These are phyloP conservation scores for Fusarium sulawesiense DNA, from an alignment of 2,329 filamentous ascomycete genomes.

Conservation along the genomic window DNA sequence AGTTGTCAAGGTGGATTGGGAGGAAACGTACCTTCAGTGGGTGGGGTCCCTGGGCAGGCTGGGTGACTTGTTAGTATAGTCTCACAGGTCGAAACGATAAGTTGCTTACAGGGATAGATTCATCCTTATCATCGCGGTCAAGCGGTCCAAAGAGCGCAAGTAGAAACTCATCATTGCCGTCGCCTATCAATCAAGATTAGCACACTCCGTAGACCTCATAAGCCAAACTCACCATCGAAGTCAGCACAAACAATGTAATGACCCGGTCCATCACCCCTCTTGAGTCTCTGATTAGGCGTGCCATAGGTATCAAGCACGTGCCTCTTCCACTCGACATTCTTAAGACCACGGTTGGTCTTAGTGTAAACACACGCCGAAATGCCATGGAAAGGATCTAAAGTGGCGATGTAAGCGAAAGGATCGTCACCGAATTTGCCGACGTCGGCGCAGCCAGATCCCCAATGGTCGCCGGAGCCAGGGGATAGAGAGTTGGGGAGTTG, in stretches of 20 bases:
- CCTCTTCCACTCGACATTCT: constrained; percentile 5
- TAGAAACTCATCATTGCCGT: neutral
- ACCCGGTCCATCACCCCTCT: constrained; percentile 6
- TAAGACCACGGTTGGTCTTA: neutral
- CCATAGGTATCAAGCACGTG: constrained; percentile 18
- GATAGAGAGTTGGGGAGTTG: neutral
- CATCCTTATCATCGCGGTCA: neutral
- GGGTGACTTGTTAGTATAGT: no score
- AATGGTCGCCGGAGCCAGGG: constrained; percentile 13
- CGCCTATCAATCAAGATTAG: neutral
- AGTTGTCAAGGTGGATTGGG: fast-evolving
- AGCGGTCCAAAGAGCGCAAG: neutral
- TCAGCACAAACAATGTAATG: constrained; percentile 6
- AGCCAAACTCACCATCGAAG: neutral
- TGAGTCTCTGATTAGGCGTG: constrained; percentile 2
- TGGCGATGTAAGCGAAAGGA: constrained; percentile 10
- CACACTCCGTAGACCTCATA: no score
- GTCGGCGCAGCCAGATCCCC: constrained; percentile 9
- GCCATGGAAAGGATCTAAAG: neutral
- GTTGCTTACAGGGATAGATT: neutral
- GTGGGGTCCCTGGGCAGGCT: neutral
- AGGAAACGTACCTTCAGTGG: neutral
- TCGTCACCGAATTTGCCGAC: constrained; percentile 8
- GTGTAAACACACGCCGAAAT: neutral
- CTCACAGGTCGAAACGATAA: no score